Conservation (phyloP, 148 eudicot genomes). For the Arctostaphylos glauca region DNA sequence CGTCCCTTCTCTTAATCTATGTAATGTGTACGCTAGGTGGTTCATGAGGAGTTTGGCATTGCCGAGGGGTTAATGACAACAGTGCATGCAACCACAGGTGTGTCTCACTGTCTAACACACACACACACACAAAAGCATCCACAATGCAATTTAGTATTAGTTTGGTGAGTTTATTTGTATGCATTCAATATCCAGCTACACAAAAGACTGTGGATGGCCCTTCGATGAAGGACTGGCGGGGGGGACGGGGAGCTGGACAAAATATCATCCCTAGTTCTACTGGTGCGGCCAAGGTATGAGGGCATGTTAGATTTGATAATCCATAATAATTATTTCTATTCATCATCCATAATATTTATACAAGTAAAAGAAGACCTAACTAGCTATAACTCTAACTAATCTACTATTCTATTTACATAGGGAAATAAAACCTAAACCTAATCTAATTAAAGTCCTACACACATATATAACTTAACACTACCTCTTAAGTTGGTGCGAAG, state of each 20-base stretch:
- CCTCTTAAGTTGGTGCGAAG: no score
- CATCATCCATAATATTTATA: no score
- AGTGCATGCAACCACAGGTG: constrained; percentile 98
- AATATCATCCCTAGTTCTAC: constrained; percentile 97
- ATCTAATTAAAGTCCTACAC: no score
- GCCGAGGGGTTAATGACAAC: constrained; percentile 88
- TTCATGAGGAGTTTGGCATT: constrained; percentile 89
- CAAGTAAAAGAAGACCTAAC: no score
- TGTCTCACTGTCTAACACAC: constrained; percentile 14
- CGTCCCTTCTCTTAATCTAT: not conserved
- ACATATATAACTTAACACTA: no score
- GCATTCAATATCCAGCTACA: constrained; percentile 54
- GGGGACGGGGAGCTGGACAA: constrained; percentile 94
- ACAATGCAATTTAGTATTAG: not conserved
- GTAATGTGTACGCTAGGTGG: constrained; percentile 50
- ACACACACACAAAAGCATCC: not conserved
- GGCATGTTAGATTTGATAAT: no score
- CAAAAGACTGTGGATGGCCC: constrained; percentile 97
- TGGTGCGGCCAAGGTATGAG: constrained; percentile 92
- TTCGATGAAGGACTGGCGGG: constrained; percentile 97
- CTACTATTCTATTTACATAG: no score
- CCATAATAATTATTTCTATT: no score
- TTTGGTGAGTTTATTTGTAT: not conserved
- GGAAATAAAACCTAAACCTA: no score
- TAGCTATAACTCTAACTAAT: no score